Conservation (phyloP, 768 basidiomycete genomes). For the Favolaschia claudopus region DNA sequence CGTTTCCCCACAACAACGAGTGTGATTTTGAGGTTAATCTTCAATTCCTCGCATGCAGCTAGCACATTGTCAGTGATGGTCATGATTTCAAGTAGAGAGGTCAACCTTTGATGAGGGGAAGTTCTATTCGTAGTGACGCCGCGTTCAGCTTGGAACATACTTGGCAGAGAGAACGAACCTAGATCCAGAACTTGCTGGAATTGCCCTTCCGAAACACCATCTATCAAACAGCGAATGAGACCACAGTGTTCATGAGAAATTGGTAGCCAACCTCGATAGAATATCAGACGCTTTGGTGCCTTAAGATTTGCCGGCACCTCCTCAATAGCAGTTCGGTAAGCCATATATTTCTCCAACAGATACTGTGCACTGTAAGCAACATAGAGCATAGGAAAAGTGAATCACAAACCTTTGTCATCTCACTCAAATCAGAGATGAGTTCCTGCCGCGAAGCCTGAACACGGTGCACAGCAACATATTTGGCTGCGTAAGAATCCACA, state of each 20-base stretch:
- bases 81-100: conserved; percentile 25
- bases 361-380: conserved; percentile 57
- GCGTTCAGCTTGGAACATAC: neutral
- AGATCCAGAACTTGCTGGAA: conserved; percentile 61
- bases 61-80: conserved; percentile 28
- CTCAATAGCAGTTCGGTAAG: conserved; percentile 60
- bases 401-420: conserved; percentile 63
- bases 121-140: conserved; percentile 67
- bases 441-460: conserved; percentile 70
- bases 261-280: conserved; percentile 85
- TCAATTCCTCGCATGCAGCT: conserved; percentile 70
- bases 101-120: conserved; percentile 65
- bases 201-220: conserved; percentile 65
- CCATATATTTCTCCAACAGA: conserved; percentile 63
- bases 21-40: conserved; percentile 72
- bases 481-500: conserved; percentile 76
- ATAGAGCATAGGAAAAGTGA: conserved; percentile 55
- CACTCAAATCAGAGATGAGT: conserved; percentile 77
- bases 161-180: conserved; percentile 46
- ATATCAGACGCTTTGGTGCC: conserved; percentile 75
- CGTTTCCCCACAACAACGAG: conserved; percentile 84
- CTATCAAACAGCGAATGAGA: conserved; percentile 43
- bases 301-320: conserved; percentile 48
- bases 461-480: conserved; percentile 72
- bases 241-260: too few species aligned